A percentile compares a stretch with the other conserved stretches of the same genome.
phyloP scores from a whole-genome alignment of 2,329 filamentous ascomycete species.

The Xylaria sp. region DNA sequence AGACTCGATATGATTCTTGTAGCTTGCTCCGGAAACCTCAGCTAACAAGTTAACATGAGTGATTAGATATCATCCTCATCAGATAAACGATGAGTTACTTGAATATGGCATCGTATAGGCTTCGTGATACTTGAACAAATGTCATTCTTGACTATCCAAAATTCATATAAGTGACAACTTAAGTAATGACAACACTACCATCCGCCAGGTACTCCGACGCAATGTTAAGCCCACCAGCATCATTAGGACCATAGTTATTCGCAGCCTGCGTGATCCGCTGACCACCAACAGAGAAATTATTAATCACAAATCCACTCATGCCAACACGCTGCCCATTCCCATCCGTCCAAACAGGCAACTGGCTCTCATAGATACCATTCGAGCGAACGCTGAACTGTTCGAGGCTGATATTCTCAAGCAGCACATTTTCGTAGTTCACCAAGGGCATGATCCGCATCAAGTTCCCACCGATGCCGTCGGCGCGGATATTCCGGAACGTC shows the following conservation, averaged over 20 bases:
- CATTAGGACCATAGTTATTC: constrained; percentile 18
- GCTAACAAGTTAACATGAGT: background rate
- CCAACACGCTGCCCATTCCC: background rate
- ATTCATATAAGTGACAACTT: background rate
- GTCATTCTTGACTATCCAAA: background rate
- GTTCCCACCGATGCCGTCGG: background rate
- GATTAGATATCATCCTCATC: no score
- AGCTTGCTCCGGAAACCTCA: background rate
- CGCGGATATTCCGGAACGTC: background rate
- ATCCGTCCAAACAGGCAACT: background rate
- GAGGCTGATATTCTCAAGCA: background rate
- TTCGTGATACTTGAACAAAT: background rate
- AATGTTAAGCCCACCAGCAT: constrained; percentile 23
- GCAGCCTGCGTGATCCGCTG: constrained; percentile 13
- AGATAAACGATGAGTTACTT: no score
- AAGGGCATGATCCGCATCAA: background rate
- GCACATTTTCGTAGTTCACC: background rate
- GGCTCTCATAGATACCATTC: background rate
- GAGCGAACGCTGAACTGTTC: background rate
- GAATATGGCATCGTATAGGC: background rate
- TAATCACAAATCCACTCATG: background rate
- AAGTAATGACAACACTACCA: background rate
- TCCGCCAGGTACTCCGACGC: constrained; percentile 14
- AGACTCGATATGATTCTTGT: background rate
- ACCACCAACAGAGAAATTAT: constrained; percentile 4